Conservation (phyloP, 305 asterid genomes). For the Fraxinus xanthoxyloides region DNA sequence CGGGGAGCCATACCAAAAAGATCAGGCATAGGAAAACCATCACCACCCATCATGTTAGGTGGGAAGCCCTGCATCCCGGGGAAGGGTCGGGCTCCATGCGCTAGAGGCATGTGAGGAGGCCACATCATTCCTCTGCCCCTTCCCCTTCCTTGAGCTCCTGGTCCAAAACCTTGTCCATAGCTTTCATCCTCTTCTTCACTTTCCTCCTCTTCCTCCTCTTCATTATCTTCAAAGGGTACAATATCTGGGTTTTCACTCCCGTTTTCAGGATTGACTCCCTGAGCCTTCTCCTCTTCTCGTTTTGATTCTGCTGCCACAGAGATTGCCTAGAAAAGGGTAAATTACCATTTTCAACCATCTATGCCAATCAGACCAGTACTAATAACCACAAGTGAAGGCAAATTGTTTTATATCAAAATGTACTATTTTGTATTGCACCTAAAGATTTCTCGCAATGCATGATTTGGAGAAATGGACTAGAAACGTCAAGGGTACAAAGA, state of each 20-base stretch:
- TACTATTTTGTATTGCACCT: not conserved
- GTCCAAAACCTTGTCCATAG: slow-evolving; percentile 43
- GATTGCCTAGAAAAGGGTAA: slow-evolving; percentile 49
- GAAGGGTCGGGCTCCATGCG: slow-evolving; percentile 59
- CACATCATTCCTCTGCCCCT: slow-evolving; percentile 86
- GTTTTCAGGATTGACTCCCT: slow-evolving; percentile 63
- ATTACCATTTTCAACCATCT: slow-evolving; percentile 15
- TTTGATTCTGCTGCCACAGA: slow-evolving; percentile 76
- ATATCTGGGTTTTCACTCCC: slow-evolving; percentile 76
- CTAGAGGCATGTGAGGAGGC: slow-evolving; percentile 77
- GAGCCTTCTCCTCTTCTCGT: slow-evolving; percentile 86
- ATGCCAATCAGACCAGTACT: not conserved
- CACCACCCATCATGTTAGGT: slow-evolving; percentile 69
- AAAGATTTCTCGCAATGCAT: not conserved
- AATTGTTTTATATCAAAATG: not conserved
- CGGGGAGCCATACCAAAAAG: slow-evolving; percentile 69
- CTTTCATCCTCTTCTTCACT: slow-evolving; percentile 78
- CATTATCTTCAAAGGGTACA: slow-evolving; percentile 86
- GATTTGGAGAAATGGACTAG: not conserved
- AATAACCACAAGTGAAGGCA: not conserved
- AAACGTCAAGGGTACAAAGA: not conserved
- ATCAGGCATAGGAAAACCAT: slow-evolving; percentile 75
- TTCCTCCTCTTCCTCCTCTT: slow-evolving; percentile 87
- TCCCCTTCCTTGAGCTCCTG: slow-evolving; percentile 65
- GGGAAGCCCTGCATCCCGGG: slow-evolving; percentile 70